phyloP scores from a whole-genome alignment of 306 rosid genomes.

The Inga oerstediana region DNA sequence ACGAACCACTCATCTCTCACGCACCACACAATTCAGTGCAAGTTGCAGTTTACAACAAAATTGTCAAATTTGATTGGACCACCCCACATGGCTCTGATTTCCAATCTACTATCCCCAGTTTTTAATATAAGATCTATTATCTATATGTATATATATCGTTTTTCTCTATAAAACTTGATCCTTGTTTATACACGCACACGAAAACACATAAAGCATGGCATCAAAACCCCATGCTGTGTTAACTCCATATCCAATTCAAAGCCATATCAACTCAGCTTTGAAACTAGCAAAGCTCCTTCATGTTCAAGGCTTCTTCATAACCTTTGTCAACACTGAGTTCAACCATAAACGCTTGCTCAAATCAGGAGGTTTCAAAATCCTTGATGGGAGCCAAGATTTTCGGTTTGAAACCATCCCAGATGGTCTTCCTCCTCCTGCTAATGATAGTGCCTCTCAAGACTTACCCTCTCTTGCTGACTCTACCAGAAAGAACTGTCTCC shows the following conservation, averaged over 20 bases:
- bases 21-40: no score
- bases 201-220: no score
- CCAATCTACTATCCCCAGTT: no score
- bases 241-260: background rate
- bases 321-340: slow-evolving; percentile 25
- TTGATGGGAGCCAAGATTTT: background rate
- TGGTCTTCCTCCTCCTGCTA: background rate
- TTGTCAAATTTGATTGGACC: no score
- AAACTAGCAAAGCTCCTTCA: background rate
- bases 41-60: no score
- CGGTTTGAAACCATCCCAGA: background rate
- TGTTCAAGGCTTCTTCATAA: slow-evolving; percentile 22
- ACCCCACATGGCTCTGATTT: no score
- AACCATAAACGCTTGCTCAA: slow-evolving; percentile 22
- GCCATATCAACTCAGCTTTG: background rate
- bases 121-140: no score
- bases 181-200: no score
- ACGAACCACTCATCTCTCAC: no score
- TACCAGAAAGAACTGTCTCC: no score
- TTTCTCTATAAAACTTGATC: no score
- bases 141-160: no score
- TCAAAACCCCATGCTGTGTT: background rate
- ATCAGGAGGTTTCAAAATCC: background rate
- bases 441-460: slow-evolving; percentile 2
- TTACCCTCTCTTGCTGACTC: background rate